Evolutionary conservation across 108 stramenopile genomes (phyloP).

Genomic region (Phaeodactylum tricornutum): DNA sequence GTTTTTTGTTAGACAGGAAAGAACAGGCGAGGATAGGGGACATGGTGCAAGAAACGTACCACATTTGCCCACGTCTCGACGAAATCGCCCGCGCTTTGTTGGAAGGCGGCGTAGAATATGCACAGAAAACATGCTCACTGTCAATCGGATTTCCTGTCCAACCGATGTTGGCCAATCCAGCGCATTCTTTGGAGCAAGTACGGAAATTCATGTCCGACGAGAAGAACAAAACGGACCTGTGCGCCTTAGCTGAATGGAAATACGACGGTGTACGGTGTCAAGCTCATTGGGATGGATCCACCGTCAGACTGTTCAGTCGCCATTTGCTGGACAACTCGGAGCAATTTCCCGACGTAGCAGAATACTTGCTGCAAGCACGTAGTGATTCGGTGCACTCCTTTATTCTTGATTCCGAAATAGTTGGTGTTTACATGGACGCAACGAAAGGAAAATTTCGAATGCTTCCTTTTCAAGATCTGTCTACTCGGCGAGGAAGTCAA

Average conservation of each 20-base stretch:
- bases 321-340: slow-evolving; percentile 69
- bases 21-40: neutral
- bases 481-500: slow-evolving; percentile 17
- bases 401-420: slow-evolving; percentile 81
- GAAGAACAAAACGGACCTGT: neutral
- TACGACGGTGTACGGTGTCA: slow-evolving; percentile 89
- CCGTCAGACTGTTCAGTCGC: slow-evolving; percentile 55
- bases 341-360: slow-evolving; percentile 72
- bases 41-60: slow-evolving; percentile 21
- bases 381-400: slow-evolving; percentile 24
- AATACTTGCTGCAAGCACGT: slow-evolving; percentile 9
- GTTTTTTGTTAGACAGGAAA: too few species aligned
- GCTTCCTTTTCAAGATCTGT: slow-evolving; percentile 78
- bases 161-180: slow-evolving; percentile 47
- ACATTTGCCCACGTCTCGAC: slow-evolving; percentile 28
- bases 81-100: slow-evolving; percentile 21
- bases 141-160: slow-evolving; percentile 24
- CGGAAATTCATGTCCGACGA: slow-evolving; percentile 14
- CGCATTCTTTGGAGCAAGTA: slow-evolving; percentile 30
- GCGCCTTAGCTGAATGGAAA: slow-evolving; percentile 66
- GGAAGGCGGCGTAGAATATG: slow-evolving; percentile 23
- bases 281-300: slow-evolving; percentile 51
- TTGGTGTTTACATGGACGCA: slow-evolving; percentile 51
- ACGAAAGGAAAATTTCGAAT: slow-evolving; percentile 16
- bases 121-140: slow-evolving; percentile 21